Percentiles rank a stretch among this genome's conserved stretches.
These are phyloP conservation scores for Bruguiera hainesii DNA, from an alignment of 441 rosid genomes.

Conservation along the genomic window DNA sequence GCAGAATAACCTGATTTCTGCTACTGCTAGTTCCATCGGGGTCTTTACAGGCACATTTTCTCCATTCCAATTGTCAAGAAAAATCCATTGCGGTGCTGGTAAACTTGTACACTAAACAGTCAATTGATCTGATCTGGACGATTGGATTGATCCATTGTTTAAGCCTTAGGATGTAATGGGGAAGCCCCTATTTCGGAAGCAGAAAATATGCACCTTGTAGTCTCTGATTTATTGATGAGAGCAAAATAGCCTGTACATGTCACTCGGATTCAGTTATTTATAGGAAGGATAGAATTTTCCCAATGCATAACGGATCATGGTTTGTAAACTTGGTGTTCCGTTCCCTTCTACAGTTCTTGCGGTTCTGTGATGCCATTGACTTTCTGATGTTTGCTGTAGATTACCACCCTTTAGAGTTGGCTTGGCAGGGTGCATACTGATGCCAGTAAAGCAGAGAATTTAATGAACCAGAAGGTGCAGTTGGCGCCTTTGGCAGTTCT, in stretches of 20 bases:
- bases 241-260: conserved; percentile 38
- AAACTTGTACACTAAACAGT: conserved; percentile 37
- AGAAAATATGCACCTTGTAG: conserved; percentile 16
- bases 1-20: conserved; percentile 16
- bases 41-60: conserved; percentile 17
- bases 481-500: too few species aligned
- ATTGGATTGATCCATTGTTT: conserved; percentile 20
- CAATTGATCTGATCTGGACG: conserved; percentile 21
- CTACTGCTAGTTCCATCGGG: conserved; percentile 21
- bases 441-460: too few species aligned
- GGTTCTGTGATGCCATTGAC: neutral
- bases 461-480: too few species aligned
- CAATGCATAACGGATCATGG: neutral
- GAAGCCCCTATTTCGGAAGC: conserved; percentile 12
- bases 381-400: neutral
- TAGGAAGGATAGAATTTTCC: conserved; percentile 13
- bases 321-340: neutral
- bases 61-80: conserved; percentile 2
- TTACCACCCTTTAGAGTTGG: neutral
- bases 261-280: conserved; percentile 26
- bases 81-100: conserved; percentile 24
- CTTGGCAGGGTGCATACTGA: neutral
- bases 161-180: conserved; percentile 25
- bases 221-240: conserved; percentile 29
- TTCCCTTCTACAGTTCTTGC: neutral